Base-by-base conservation (phyloP, 331 rosid genomes). In the Rhamnella rubrinervis region DNA sequence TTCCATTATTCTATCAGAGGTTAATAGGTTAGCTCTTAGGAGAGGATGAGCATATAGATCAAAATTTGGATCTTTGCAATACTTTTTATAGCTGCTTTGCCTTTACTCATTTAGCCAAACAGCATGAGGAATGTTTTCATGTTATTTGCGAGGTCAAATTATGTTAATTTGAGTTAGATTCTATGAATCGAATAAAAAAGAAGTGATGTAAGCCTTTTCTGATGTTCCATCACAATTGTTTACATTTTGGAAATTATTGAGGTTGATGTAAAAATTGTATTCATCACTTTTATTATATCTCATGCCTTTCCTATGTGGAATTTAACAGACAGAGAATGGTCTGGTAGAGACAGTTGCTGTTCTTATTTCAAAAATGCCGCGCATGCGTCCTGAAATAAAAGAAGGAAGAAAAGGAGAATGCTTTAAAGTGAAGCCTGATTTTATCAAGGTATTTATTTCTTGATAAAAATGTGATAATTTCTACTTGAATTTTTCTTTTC, bases 341-440 rank as follows among this genome's bases (percentile, higher is more conserved):
- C 85, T 87, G 61, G 97, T 93, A 58, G 98, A 93, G 86, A 83
- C 96, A 64, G 95, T 93, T 59, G 96, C 95, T 75, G 77, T 87
- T 82, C 90, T 93, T 66, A 85, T 93, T 83, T 88, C 97, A 69
- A 85, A 87, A 80, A 89, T 80, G 89, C 98, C 97, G 39, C 91
- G 92, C 59, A 51, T 88, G 78, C 86, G 97, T 64, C 91, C 81
- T 52, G 87, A 86, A 70, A 75, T 87, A 77, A 80, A 63, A 65
- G 52, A 66, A 83, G 96, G 89, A 75, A 83, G 78, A 72, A 77
- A 87, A 26, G 98, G 97, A 39, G 95, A 91, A 78, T 87, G 89
- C 84, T 85, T 70, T 72, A 87, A 83, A 75, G 77, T 90, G 78
- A 93, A 89, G 85, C 87, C 98, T 9, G 98, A 93, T 73, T 93